Conservation (phyloP, 139 green algal genomes). For the Chlorella sp. region DNA sequence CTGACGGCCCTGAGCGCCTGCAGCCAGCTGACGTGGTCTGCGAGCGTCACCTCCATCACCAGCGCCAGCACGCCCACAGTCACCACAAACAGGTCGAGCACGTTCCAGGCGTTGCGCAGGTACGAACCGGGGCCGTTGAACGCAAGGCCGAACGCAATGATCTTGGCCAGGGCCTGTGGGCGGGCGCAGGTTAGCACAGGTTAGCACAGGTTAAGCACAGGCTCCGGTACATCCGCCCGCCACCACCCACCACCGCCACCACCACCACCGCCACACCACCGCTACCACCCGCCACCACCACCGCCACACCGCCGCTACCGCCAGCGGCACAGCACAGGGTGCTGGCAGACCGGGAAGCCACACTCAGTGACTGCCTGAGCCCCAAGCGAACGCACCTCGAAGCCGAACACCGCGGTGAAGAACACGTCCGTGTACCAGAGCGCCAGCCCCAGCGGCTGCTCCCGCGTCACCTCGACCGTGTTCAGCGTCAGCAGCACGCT, state of each 20-base stretch:
- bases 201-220: too few species aligned
- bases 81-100: conserved; percentile 25
- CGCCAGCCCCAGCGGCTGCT: background rate
- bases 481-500: background rate
- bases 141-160: conserved; percentile 47
- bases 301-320: too few species aligned
- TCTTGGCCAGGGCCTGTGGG: conserved; percentile 48
- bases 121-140: conserved; percentile 27
- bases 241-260: too few species aligned
- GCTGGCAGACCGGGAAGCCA: too few species aligned
- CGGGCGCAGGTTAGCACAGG: too few species aligned
- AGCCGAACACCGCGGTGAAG: background rate
- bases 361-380: too few species aligned
- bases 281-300: too few species aligned
- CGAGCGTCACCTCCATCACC: background rate
- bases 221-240: too few species aligned
- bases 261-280: too few species aligned
- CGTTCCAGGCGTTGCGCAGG: conserved; percentile 48
- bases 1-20: conserved; percentile 49
- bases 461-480: background rate
- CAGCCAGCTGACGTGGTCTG: conserved; percentile 23
- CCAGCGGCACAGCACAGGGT: too few species aligned
- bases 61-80: conserved; percentile 16
- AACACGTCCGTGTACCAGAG: background rate
- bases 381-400: conserved; percentile 5